phyloP scores from a whole-genome alignment of 2,329 filamentous ascomycete genomes.

The Cordyceps militaris region DNA sequence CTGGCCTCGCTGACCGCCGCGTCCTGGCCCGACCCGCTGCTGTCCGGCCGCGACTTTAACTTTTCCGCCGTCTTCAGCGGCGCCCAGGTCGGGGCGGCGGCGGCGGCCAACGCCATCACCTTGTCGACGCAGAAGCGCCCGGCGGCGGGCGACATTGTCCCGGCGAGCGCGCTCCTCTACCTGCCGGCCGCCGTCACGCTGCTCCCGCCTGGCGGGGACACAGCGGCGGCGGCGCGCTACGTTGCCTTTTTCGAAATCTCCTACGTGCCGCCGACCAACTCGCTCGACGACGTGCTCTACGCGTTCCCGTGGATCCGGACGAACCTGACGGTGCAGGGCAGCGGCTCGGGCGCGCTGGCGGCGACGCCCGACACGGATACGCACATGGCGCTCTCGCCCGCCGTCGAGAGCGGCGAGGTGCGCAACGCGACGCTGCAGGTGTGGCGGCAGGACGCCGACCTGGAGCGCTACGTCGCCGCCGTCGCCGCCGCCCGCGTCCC shows the following conservation, averaged over 20 bases:
- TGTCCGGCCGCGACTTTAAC: constrained; percentile 5
- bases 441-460: not conserved
- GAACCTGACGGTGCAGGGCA: not conserved
- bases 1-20: not conserved
- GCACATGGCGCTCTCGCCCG: not conserved
- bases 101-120: not conserved
- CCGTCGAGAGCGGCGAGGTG: not conserved
- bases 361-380: not conserved
- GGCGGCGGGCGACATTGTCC: not conserved
- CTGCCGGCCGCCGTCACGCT: not conserved
- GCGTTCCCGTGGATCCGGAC: not conserved
- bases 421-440: constrained; percentile 9
- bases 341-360: not conserved
- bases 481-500: not conserved
- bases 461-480: not conserved
- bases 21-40: constrained; percentile 3
- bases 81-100: not conserved
- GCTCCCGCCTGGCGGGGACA: not conserved
- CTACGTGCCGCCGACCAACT: not conserved
- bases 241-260: constrained; percentile 3
- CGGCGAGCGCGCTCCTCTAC: not conserved
- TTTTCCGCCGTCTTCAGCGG: not conserved
- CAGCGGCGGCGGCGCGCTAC: not conserved
- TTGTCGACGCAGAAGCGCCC: not conserved
- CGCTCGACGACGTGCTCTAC: constrained; percentile 2